Base-by-base conservation (phyloP, 78 protist genomes). In the Dictyostelium purpureum region DNA sequence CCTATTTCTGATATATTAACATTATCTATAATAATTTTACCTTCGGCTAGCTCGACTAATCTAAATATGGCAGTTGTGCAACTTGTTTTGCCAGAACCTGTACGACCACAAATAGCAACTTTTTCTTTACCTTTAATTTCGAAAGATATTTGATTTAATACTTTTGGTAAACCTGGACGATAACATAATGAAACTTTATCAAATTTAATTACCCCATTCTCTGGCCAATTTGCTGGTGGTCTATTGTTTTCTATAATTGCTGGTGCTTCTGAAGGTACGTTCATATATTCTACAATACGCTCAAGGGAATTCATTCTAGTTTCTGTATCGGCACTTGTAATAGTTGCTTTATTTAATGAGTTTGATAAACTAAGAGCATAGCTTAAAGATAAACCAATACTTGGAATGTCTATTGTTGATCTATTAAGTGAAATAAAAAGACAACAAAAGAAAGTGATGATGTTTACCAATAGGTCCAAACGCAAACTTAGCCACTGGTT, bases 51-150 rank as follows among this genome's bases (percentile, higher is more conserved):
- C n/a, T n/a, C n/a, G n/a, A n/a, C n/a, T n/a, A n/a, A n/a, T n/a
- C n/a, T n/a, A n/a, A n/a, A n/a, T n/a, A n/a, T n/a, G n/a, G n/a
- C n/a, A n/a, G n/a, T n/a, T n/a, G n/a, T n/a, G n/a, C n/a, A 94
- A 11, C 96, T 76, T 11, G 97, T 49, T 96, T 98, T 98, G 49
- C 99, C 99, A 2, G 75, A 26, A 18, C 99, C 99, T 35, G 94
- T 96, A 5, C 31, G 19, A 16, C 99, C 99, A 14, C 79, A 74
- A 6, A 97, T 93, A 11, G n/a, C n/a, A n/a, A 47, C 52, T 10
- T 47, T 56, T 16, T 56, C 63, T 18, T 56, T 56, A 18, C 31
- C 31, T 18, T 56, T 16, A 4, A 56, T 56, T 4, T 10, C 18
- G 19, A 56, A 56, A 4, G 63, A 56, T 18, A 94, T 26, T 11